Percentiles rank a stretch among this genome's conserved stretches.
Conservation (phyloP, 2,329 filamentous ascomycete species). For the Sporothrix sp. region DNA sequence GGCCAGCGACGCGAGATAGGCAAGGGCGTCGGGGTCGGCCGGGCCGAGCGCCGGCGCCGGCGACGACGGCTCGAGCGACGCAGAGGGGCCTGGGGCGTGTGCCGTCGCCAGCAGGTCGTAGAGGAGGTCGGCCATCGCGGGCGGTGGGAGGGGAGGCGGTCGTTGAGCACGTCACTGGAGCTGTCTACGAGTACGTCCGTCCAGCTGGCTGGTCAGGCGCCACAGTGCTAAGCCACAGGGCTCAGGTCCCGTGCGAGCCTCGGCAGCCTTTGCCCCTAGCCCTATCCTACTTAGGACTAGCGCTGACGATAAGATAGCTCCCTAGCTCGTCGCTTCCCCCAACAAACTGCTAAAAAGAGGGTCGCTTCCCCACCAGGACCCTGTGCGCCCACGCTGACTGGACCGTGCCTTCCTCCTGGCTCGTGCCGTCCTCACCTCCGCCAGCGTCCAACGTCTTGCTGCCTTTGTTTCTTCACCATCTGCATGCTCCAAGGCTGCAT, state of each 20-base stretch:
- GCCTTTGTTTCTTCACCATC: neutral
- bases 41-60: slow-evolving; percentile 23
- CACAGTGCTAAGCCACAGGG: slow-evolving; percentile 11
- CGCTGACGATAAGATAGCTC: slow-evolving; percentile 7
- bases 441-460: neutral
- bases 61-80: slow-evolving; percentile 20
- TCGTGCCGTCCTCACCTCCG: neutral
- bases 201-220: slow-evolving; percentile 3
- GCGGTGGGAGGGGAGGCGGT: neutral
- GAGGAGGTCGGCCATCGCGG: slow-evolving; percentile 57
- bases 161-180: no score
- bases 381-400: neutral
- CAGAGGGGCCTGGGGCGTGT: slow-evolving; percentile 22
- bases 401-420: no score
- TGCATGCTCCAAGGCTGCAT: neutral
- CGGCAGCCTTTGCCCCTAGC: neutral
- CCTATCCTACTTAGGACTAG: neutral
- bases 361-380: slow-evolving; percentile 6
- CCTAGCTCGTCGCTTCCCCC: slow-evolving; percentile 10
- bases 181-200: neutral
- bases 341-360: slow-evolving; percentile 5
- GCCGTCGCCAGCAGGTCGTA: slow-evolving; percentile 55
- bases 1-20: slow-evolving; percentile 69
- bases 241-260: neutral
- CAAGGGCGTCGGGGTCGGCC: slow-evolving; percentile 44